Evolutionary conservation across 108 stramenopile species (phyloP), one percentile per base, ranked within the genome.

Genomic region (Cyclotella kingstonii): DNA sequence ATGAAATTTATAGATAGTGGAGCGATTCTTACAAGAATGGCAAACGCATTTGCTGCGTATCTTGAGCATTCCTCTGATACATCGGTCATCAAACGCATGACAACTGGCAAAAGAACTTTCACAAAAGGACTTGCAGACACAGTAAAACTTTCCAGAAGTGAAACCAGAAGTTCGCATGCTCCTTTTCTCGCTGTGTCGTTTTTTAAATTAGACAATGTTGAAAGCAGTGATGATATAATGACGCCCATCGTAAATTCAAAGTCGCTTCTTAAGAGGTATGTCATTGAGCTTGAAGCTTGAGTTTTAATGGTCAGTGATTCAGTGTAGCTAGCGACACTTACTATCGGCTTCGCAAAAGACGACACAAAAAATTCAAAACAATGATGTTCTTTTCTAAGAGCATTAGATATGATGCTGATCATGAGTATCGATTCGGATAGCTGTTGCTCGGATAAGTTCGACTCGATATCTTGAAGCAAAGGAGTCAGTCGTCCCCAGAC

Each of bases 61-160:
- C 59, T 60, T 41, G 92, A 63, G 59, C 86, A 88, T n/a, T 68
- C 79, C 50, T 66, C 64, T 2, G 65, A 51, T 17, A 71, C 47
- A 74, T 90, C 87, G 22, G 81, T 82, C 89, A 94, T 89, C 35
- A 84, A 70, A 30, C 81, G 75, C 89, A 94, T 90, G 5, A 70
- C 78, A 18, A 80, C 50, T 11, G 89, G 92, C 8, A 94, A 60
- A 27, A 94, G 71, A n/a, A 38, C 56, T 10, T 68, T 70, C 19
- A 94, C 85, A 60, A 76, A 94, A 3, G 80, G 85, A 40, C 85
- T 75, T 25, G 84, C 54, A 2, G 31, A 53, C 22, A 80, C 48
- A 40, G 60, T 73, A 35, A 65, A 56, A 25, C 45, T 58, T 30
- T 73, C 64, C n/a, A 83, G 38, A 14, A 80, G 39, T 15, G 53